These are phyloP conservation scores for Hypsizygus marmoreus DNA, from an alignment of 768 basidiomycete species.

Conservation along the genomic window DNA sequence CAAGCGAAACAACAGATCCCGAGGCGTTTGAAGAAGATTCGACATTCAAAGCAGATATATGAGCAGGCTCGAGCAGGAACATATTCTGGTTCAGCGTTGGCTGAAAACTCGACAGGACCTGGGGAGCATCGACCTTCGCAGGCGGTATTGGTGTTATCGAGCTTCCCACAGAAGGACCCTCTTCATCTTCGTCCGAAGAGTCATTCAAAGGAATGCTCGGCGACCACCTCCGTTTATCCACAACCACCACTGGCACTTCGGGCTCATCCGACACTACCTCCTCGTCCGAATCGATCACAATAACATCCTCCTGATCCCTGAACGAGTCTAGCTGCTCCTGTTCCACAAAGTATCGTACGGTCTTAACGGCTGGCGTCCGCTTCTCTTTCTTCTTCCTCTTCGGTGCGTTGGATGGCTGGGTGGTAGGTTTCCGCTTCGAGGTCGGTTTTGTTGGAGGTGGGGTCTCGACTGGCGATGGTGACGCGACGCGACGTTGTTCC, in stretches of 20 bases:
- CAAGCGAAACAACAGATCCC: constrained; percentile 44
- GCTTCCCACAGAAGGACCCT: constrained; percentile 19
- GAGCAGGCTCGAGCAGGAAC: constrained; percentile 44
- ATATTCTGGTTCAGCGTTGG: constrained; percentile 47
- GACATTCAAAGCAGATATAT: constrained; percentile 33
- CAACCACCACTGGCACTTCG: constrained; percentile 14
- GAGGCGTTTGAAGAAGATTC: constrained; percentile 11
- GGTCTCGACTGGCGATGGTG: constrained; percentile 7
- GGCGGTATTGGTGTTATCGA: constrained; percentile 16
- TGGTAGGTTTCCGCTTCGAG: constrained; percentile 48
- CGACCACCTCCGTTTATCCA: constrained; percentile 51
- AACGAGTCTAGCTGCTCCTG: constrained; percentile 28
- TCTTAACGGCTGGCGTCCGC: constrained; percentile 9
- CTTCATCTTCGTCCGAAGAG: constrained; percentile 53
- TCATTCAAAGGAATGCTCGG: constrained; percentile 53
- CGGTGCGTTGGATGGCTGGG: constrained; percentile 18
- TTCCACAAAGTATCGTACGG: constrained; percentile 34
- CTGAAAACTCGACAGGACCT: constrained; percentile 49
- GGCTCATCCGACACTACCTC: constrained; percentile 28
- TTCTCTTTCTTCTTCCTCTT: constrained; percentile 28
- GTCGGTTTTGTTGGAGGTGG: constrained; percentile 23
- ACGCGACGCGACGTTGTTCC: constrained; percentile 13
- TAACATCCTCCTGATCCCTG: constrained; percentile 36
- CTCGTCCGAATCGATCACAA: constrained; percentile 39
- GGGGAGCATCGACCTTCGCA: constrained; percentile 12